Evolutionary conservation across 2,329 filamentous ascomycete genomes (phyloP).

Genomic region (Alternaria solani): DNA sequence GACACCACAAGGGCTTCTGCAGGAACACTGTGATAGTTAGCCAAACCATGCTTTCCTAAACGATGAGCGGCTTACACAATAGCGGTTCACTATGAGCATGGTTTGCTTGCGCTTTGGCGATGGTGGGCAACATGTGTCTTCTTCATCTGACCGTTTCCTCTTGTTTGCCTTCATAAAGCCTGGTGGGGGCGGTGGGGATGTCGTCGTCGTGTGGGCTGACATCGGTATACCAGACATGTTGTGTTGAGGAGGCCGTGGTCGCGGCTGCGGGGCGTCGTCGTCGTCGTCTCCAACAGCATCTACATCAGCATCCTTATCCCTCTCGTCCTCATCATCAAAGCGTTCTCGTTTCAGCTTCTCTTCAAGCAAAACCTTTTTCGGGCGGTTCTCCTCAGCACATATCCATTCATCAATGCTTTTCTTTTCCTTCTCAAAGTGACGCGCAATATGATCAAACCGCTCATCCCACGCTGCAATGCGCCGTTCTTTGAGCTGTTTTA

Average conservation of each 20-base stretch:
- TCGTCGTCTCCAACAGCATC: constrained; percentile 13
- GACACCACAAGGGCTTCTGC: background rate
- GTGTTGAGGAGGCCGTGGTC: background rate
- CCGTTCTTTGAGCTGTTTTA: constrained; percentile 58
- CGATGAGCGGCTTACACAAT: constrained; percentile 17
- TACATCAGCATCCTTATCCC: constrained; percentile 7
- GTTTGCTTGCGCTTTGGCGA: background rate
- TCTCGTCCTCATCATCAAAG: constrained; percentile 27
- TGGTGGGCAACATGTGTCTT: background rate
- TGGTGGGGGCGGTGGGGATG: background rate
- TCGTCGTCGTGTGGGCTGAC: background rate
- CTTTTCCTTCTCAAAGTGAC: constrained; percentile 68
- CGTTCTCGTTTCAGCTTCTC: constrained; percentile 32
- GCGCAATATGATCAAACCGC: constrained; percentile 77
- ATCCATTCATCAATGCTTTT: constrained; percentile 66
- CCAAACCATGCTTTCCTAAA: background rate
- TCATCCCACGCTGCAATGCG: constrained; percentile 67
- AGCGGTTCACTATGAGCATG: background rate
- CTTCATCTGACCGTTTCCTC: constrained; percentile 1
- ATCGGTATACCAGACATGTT: background rate
- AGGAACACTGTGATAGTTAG: constrained; percentile 17
- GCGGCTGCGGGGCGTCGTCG: background rate
- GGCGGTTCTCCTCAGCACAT: constrained; percentile 49
- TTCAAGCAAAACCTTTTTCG: constrained; percentile 40
- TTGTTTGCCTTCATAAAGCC: background rate